Evolutionary conservation across 148 eudicot genomes (phyloP), one percentile per base, ranked within the genome.

Genomic region (Vaccinium vitisidaea): DNA sequence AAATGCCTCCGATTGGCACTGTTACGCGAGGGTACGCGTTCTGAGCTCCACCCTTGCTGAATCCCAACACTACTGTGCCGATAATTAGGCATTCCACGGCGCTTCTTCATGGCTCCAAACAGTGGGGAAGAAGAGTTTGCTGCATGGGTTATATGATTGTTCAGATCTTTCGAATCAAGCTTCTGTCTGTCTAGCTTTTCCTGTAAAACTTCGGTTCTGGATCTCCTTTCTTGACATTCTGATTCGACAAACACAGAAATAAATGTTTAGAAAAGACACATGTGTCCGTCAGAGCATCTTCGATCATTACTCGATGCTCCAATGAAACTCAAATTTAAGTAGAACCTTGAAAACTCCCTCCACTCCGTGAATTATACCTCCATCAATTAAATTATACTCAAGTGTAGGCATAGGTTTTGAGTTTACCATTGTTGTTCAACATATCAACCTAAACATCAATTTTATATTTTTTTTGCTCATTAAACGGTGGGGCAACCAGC

Each of bases 1-100:
- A 89, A 88, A 75, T 90, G 92, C 87, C 94, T 93, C 85, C 92
- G 90, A 82, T 84, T 90, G 56, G 87, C 92, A 90, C 76, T 90
- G 4, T 67, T 71, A 39, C 89, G 91, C 71, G 86, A 80, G 18
- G 98, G 94, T 67, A 95, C 95, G 8, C 93, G 91, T 79, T 97
- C 99, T 2, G 98, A 97, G 77, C 98, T 94, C 98, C 96, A 97
- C 2, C 99, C 96, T 71, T 94, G 94, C 36, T 89, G 93, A 27
- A 90, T 74, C 23, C 90, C 89, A 39, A 88, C 88, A 80, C 87
- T 85, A 6, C 87, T 74, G 21, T 91, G 91, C 23, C 90, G 90
- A 80, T 91, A 95, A 86, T 84, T 95, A 2, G 96, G 98, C 2
- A 94, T 94, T 83, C 92, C 96, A 2, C 98, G 98, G 83, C 98